Evolutionary conservation across 768 basidiomycete genomes (phyloP).

Genomic region (Sistotremastrum suecicum): DNA sequence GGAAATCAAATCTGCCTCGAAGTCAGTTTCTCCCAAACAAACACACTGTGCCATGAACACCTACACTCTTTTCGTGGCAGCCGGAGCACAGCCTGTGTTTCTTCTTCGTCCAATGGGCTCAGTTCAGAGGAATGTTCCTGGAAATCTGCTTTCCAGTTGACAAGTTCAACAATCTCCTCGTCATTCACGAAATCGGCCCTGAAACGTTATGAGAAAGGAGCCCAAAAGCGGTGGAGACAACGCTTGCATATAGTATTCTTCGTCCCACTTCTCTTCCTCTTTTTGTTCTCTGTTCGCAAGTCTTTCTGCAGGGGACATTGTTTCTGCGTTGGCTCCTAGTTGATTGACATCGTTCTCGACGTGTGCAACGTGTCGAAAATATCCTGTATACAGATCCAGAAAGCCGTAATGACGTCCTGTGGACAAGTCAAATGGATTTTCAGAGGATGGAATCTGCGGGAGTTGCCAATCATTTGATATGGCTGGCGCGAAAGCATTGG

Average conservation of each 20-base stretch:
- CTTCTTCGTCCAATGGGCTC: constrained; percentile 54
- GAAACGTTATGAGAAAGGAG: not conserved
- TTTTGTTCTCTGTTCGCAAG: constrained; percentile 37
- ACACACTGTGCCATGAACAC: constrained; percentile 7
- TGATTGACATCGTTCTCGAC: constrained; percentile 76
- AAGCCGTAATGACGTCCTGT: constrained; percentile 56
- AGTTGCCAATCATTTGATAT: constrained; percentile 69
- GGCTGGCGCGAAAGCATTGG: constrained; percentile 27
- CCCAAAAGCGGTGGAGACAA: constrained; percentile 1
- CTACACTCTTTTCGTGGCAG: constrained; percentile 40
- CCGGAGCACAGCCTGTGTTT: constrained; percentile 49
- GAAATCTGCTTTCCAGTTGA: constrained; percentile 48
- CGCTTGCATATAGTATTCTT: constrained; percentile 70
- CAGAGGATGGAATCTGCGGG: constrained; percentile 41
- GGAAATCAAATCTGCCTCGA: constrained; percentile 42
- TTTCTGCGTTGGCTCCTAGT: constrained; percentile 55
- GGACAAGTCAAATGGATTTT: constrained; percentile 25
- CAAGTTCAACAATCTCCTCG: constrained; percentile 56
- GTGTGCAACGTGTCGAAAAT: constrained; percentile 58
- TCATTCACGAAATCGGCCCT: constrained; percentile 78
- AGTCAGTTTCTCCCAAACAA: not conserved
- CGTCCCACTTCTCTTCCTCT: constrained; percentile 71
- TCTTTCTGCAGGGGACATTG: constrained; percentile 33
- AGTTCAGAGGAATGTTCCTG: constrained; percentile 19
- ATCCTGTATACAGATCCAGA: constrained; percentile 57